A percentile compares a stretch with the other conserved stretches of the same genome.
phyloP scores from a whole-genome alignment of 495 filamentous ascomycete genomes.

The Penicillium cataractarum region DNA sequence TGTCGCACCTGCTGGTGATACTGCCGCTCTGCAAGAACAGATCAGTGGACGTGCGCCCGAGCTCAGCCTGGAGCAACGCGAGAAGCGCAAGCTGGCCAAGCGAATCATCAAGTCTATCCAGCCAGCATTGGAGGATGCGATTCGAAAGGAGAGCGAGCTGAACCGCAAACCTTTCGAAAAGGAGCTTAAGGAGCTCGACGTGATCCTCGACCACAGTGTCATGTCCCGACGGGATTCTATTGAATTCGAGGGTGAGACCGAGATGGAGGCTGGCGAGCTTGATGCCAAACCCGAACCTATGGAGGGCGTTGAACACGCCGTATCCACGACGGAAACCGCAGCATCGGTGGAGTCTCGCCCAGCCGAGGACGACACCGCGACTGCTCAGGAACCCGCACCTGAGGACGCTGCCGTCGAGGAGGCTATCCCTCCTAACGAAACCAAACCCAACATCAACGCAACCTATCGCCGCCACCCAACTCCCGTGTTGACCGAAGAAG shows the following conservation, averaged over 20 bases:
- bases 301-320: conserved; percentile 28
- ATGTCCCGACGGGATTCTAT: conserved; percentile 46
- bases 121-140: conserved; percentile 72
- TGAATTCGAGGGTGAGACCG: conserved; percentile 33
- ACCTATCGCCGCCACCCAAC: conserved; percentile 31
- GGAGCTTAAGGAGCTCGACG: conserved; percentile 72
- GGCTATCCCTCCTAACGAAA: conserved; percentile 14
- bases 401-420: conserved; percentile 21
- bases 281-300: conserved; percentile 17
- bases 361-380: conserved; percentile 1
- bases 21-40: conserved; percentile 55
- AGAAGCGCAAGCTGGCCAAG: conserved; percentile 73
- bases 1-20: conserved; percentile 54
- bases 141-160: conserved; percentile 78
- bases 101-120: conserved; percentile 82
- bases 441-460: conserved; percentile 14
- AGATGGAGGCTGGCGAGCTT: conserved; percentile 19
- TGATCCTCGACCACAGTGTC: conserved; percentile 65
- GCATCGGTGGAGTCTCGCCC: conserved; percentile 9
- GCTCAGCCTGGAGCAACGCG: conserved; percentile 65
- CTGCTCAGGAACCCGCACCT: background rate
- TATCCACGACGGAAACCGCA: background rate
- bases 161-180: conserved; percentile 68
- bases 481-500: conserved; percentile 39
- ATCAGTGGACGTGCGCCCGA: conserved; percentile 56